These are phyloP conservation scores for Rhytidiadelphus loreus DNA, from an alignment of 225 moss, liverwort and hornwort species.

Conservation along the genomic window DNA sequence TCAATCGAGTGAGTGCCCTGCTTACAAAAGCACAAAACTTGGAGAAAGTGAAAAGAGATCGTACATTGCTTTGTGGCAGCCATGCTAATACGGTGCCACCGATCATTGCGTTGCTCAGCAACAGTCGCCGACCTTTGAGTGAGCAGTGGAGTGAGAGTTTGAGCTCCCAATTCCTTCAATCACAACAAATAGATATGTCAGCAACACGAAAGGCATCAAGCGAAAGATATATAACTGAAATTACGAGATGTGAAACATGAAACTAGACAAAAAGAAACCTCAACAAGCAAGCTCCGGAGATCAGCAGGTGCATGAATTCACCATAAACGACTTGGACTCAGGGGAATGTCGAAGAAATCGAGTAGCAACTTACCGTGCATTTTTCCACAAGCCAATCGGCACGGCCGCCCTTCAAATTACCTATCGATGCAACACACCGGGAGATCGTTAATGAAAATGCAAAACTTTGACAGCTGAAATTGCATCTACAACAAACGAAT, in stretches of 20 bases:
- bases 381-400: slow-evolving; percentile 98
- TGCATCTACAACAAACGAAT: not conserved
- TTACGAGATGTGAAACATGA: not conserved
- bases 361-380: slow-evolving; percentile 55
- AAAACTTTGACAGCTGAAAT: not conserved
- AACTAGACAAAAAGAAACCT: not conserved
- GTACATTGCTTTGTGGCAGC: slow-evolving; percentile 93
- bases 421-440: slow-evolving; percentile 11
- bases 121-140: slow-evolving; percentile 64
- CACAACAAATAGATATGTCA: not conserved
- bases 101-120: slow-evolving; percentile 53
- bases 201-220: not conserved
- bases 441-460: not conserved
- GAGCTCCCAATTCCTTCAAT: slow-evolving; percentile 71
- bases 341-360: not conserved
- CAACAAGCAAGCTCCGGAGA: not conserved
- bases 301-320: not conserved
- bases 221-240: not conserved
- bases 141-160: slow-evolving; percentile 69
- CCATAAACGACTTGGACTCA: not conserved
- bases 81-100: slow-evolving; percentile 85
- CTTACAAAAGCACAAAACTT: not conserved
- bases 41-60: not conserved
- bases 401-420: slow-evolving; percentile 83
- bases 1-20: not conserved